These are phyloP conservation scores for Alternaria dauci DNA, from an alignment of 2,329 filamentous ascomycete genomes.

Conservation along the genomic window DNA sequence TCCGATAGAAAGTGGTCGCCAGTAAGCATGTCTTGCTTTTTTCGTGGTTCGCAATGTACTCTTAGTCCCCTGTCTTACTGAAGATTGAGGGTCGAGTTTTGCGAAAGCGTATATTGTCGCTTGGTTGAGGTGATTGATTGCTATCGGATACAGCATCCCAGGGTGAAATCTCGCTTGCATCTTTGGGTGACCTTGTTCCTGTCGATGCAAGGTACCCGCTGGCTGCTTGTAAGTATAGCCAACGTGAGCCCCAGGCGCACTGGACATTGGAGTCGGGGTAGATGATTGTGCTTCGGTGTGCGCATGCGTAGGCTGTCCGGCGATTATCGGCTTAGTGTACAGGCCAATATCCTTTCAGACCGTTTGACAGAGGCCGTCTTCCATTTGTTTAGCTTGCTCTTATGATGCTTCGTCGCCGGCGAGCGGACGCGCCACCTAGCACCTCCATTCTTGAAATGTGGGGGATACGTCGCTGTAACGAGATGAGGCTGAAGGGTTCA, in stretches of 20 bases:
- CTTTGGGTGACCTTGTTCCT: not conserved
- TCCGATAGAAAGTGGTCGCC: conserved; percentile 6
- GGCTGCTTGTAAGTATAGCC: not conserved
- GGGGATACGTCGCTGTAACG: conserved; percentile 42
- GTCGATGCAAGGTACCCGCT: not conserved
- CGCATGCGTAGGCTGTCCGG: not conserved
- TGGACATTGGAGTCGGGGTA: not conserved
- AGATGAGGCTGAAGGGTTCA: conserved; percentile 44
- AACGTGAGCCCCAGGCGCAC: not conserved
- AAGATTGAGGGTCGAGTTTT: not conserved
- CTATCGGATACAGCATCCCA: not conserved
- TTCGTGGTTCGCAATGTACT: conserved; percentile 14
- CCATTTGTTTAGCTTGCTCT: conserved; percentile 27
- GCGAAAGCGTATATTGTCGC: not conserved
- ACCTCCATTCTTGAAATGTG: conserved; percentile 41
- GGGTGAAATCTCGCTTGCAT: not conserved
- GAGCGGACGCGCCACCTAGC: conserved; percentile 43
- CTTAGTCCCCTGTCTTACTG: not conserved
- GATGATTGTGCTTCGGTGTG: not conserved
- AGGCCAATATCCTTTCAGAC: not conserved
- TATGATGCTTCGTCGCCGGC: conserved; percentile 45
- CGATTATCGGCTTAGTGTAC: not conserved
- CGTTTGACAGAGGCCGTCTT: not conserved
- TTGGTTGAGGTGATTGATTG: not conserved
- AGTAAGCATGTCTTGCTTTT: conserved; percentile 24